A percentile compares a stretch with the other conserved stretches of the same genome.
phyloP scores from a whole-genome alignment of 768 basidiomycete genomes.

The Boletus insuetus region DNA sequence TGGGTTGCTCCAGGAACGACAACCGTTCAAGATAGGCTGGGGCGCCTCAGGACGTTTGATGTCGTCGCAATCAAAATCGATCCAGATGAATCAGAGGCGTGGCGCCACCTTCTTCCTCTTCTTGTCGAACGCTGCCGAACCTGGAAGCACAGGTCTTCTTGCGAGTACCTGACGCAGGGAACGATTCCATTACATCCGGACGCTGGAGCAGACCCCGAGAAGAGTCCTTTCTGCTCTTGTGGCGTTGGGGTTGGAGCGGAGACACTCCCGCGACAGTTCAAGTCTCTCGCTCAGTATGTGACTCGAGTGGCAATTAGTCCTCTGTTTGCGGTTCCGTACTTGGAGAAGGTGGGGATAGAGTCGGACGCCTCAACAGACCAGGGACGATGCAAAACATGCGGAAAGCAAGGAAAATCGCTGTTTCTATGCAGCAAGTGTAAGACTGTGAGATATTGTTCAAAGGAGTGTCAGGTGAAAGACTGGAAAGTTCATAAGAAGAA shows the following conservation, averaged over 20 bases:
- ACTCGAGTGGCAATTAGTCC: conserved; percentile 53
- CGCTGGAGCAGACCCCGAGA: conserved; percentile 30
- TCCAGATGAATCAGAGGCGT: conserved; percentile 31
- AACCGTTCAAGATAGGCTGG: conserved; percentile 1
- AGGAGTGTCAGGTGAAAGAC: conserved; percentile 43
- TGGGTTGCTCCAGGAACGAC: conserved; percentile 41
- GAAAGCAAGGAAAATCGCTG: conserved; percentile 23
- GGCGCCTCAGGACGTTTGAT: conserved; percentile 6
- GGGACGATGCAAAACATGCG: conserved; percentile 20
- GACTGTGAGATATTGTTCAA: conserved; percentile 41
- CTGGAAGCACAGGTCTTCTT: conserved; percentile 46
- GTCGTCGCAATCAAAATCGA: conserved; percentile 16
- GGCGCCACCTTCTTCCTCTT: conserved; percentile 51
- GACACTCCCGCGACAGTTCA: conserved; percentile 38
- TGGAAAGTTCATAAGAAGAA: conserved; percentile 46
- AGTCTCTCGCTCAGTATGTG: conserved; percentile 39
- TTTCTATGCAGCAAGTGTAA: conserved; percentile 39
- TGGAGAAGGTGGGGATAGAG: conserved; percentile 37
- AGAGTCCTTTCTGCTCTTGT: conserved; percentile 50
- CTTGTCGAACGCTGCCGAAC: conserved; percentile 52
- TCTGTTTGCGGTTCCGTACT: conserved; percentile 49
- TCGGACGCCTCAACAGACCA: not conserved
- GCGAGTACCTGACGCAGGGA: conserved; percentile 43
- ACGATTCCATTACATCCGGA: conserved; percentile 38
- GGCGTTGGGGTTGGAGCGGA: conserved; percentile 48